Evolutionary conservation across 1,139 yeast genomes (phyloP).

Genomic region (Taphrina wiesneri): DNA sequence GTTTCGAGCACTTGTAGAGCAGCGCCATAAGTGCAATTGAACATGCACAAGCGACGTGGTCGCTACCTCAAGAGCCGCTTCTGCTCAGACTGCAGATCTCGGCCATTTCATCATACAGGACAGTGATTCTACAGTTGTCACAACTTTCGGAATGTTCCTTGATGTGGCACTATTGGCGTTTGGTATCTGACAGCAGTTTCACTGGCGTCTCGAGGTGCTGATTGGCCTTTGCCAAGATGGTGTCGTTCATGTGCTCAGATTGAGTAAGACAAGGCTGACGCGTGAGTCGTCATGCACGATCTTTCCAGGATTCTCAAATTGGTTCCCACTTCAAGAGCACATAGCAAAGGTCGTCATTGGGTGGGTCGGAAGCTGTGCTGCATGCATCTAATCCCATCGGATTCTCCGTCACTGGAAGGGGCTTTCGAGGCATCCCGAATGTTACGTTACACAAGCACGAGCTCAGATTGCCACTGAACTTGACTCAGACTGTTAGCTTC

Average conservation of each 20-base stretch:
- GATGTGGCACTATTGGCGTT: background rate
- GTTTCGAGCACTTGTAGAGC: no score
- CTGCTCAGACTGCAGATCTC: no score
- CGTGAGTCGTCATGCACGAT: background rate
- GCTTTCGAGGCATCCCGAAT: background rate
- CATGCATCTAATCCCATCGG: no score
- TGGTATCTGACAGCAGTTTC: background rate
- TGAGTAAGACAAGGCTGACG: background rate
- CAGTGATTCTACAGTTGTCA: background rate
- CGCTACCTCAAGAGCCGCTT: no score
- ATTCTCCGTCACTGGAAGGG: background rate
- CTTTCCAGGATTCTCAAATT: background rate
- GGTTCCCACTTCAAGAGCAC: no score
- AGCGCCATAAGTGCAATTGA: no score
- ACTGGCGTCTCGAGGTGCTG: background rate
- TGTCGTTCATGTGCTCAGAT: background rate
- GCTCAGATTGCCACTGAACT: background rate
- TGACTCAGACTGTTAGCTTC: background rate
- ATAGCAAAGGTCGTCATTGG: background rate
- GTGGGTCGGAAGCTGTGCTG: no score
- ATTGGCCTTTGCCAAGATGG: background rate
- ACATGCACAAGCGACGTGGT: no score
- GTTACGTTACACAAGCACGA: background rate
- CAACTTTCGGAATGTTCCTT: background rate
- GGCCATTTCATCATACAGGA: no score